These are phyloP conservation scores for Dryas integrifolia DNA, from an alignment of 331 rosid genomes.

Conservation along the genomic window DNA sequence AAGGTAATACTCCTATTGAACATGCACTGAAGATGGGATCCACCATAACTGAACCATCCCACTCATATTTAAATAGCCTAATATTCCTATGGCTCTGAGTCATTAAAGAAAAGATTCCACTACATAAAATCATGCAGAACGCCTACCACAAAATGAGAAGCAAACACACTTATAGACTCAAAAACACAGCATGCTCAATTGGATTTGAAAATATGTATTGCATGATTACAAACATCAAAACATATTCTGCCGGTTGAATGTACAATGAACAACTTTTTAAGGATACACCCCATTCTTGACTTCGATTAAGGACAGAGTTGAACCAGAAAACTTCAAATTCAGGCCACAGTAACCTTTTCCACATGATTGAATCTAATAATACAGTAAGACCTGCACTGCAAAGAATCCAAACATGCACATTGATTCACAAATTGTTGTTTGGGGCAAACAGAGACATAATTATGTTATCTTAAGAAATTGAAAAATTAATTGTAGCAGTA, in stretches of 20 bases:
- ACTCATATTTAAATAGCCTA: conserved; percentile 4
- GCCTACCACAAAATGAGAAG: not conserved
- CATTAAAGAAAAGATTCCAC: not conserved
- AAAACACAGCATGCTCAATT: conserved; percentile 3
- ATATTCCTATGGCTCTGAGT: not conserved
- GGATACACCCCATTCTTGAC: conserved; percentile 99
- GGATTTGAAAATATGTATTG: not conserved
- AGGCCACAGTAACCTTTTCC: conserved; percentile 93
- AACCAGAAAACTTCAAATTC: conserved; percentile 98
- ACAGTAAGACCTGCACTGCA: conserved; percentile 64
- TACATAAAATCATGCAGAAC: not conserved
- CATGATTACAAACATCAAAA: not conserved
- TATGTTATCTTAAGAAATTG: conserved; percentile 5
- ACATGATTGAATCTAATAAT: conserved; percentile 76
- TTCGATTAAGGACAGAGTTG: conserved; percentile 87
- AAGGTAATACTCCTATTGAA: not conserved
- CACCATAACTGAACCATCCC: not conserved
- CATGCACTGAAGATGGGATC: not conserved
- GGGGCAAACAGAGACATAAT: not conserved
- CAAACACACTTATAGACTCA: not conserved
- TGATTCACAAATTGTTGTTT: not conserved
- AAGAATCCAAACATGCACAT: conserved; percentile 37
- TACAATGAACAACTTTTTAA: conserved; percentile 10
- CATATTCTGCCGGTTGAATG: not conserved
- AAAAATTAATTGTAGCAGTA: not conserved